phyloP scores from a whole-genome alignment of 768 basidiomycete genomes.

The Chalciporus piperatus region DNA sequence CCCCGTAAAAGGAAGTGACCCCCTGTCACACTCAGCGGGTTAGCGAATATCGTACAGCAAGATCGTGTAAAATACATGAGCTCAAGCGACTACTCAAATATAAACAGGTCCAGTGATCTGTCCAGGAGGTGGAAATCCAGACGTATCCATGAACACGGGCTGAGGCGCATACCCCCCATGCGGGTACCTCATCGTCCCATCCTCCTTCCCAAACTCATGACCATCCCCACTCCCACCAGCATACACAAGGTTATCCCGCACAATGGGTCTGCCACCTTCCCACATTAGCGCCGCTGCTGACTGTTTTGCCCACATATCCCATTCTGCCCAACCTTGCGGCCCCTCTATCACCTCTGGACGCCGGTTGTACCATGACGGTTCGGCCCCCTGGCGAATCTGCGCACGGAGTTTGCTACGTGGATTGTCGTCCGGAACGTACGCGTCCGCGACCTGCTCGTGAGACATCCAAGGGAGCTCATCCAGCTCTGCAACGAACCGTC shows the following conservation, averaged over 20 bases:
- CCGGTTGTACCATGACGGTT: slow-evolving; percentile 30
- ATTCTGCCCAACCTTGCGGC: slow-evolving; percentile 15
- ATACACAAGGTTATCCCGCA: not conserved
- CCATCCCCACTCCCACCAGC: slow-evolving; percentile 4
- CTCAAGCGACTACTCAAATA: not conserved
- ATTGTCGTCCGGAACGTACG: slow-evolving; percentile 40
- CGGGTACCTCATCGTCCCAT: slow-evolving; percentile 12
- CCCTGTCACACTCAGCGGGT: not conserved
- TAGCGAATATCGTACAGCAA: not conserved
- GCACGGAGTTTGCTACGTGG: slow-evolving; percentile 17
- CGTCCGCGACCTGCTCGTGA: slow-evolving; percentile 39
- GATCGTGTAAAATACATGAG: not conserved
- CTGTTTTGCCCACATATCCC: slow-evolving; percentile 28
- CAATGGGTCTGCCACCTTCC: not conserved
- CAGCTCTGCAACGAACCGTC: slow-evolving; percentile 34
- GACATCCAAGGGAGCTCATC: slow-evolving; percentile 46
- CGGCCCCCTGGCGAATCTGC: slow-evolving; percentile 11
- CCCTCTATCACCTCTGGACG: slow-evolving; percentile 5
- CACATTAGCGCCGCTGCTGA: slow-evolving; percentile 11
- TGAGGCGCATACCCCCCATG: slow-evolving; percentile 24
- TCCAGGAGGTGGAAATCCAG: slow-evolving; percentile 13
- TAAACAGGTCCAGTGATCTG: not conserved
- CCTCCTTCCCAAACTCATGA: slow-evolving; percentile 2
- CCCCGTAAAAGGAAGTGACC: not conserved
- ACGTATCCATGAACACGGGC: slow-evolving; percentile 18